Conservation (phyloP, 2,329 filamentous ascomycete genomes). For the Hypoxylon sp. region DNA sequence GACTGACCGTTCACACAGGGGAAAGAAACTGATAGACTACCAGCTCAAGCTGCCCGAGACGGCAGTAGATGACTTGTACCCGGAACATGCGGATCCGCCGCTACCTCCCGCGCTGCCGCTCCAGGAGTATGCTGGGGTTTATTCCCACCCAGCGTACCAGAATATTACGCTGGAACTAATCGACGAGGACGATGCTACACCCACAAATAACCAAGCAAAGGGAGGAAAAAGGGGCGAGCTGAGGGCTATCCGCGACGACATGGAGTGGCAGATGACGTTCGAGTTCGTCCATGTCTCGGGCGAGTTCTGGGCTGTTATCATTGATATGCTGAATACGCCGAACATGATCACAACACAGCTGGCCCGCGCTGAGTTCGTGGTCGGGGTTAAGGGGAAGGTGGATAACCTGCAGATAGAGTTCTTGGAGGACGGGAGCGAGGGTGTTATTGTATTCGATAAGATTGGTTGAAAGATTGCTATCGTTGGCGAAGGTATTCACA, state of each 20-base stretch:
- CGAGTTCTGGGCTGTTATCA: conserved; percentile 56
- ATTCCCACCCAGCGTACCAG: conserved; percentile 62
- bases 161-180: conserved; percentile 52
- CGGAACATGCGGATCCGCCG: conserved; percentile 55
- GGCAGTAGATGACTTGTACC: conserved; percentile 57
- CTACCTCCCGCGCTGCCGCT: conserved; percentile 57
- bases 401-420: conserved; percentile 54
- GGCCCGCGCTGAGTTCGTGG: conserved; percentile 53
- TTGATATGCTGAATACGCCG: conserved; percentile 49
- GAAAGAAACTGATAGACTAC: conserved; percentile 33
- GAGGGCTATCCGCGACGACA: conserved; percentile 50
- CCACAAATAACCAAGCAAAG: not conserved
- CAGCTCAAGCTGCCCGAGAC: conserved; percentile 50
- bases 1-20: conserved; percentile 33
- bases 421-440: conserved; percentile 52
- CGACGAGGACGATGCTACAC: not conserved
- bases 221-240: conserved; percentile 33
- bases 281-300: conserved; percentile 57
- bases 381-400: conserved; percentile 52
- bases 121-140: conserved; percentile 58
- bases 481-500: not conserved
- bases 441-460: conserved; percentile 52
- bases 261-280: conserved; percentile 54
- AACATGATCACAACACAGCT: conserved; percentile 49
- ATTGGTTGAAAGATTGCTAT: not conserved